Evolutionary conservation across 176 grass and related monocot species (phyloP), one percentile per base, ranked within the genome.

Genomic region (Triticum turgidum): DNA sequence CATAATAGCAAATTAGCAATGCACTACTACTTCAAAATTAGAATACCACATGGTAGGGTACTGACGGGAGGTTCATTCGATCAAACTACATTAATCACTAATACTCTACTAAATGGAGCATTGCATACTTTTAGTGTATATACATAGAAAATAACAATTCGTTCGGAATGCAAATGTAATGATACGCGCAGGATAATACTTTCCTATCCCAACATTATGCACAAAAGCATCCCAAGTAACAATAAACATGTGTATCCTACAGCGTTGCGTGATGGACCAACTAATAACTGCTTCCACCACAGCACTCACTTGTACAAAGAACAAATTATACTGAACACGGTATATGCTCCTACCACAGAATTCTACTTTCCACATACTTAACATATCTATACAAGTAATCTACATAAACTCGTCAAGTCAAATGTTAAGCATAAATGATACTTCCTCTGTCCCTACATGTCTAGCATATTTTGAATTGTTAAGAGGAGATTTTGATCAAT

Each of bases 1-100:
- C 47, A 86, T 86, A 81, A 86, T 4, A 74, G 72, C 61, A 86
- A 78, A 81, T 83, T 4, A 79, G 72, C 61, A 86, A 73, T 51
- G 5, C 1, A 20, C 6, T 61, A 69, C 79, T 83, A 90, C 51
- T 68, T 82, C 52, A 72, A 58, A 83, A 80, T 22, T n/a, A 39
- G 21, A 76, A 80, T 29, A 85, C 30, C 37, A 41, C 14, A 47
- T 1, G 12, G 49, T 86, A 66, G 42, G 44, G 25, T 24, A 76
- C 63, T 6, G 3, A 67, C 44, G 62, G 51, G 74, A 80, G 42
- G 21, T 59, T 72, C 47, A 27, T 29, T 33, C 17, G 49, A 89
- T 65, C 66, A 64, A 69, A 64, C 17, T 56, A 13, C 22, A 74
- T 49, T 9, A 24, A 73, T 44, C 11, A 13, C 78, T 30, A 47